A percentile compares a stretch with the other conserved stretches of the same genome.
These are phyloP conservation scores for Aureobasidium sp. DNA, from an alignment of 2,329 filamentous ascomycete genomes.

Conservation along the genomic window DNA sequence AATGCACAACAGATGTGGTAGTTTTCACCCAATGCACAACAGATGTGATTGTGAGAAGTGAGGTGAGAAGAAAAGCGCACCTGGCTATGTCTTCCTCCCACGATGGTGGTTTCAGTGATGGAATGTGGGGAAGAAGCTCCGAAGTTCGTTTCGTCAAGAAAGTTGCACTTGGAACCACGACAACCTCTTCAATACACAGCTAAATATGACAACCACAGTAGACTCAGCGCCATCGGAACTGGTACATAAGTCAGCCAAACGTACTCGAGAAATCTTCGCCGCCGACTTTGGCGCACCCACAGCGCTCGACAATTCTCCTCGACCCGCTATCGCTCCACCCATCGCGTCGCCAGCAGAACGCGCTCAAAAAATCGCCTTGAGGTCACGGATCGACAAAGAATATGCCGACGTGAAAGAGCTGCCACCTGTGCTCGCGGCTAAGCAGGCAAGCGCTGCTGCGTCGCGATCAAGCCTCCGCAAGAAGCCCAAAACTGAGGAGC, in stretches of 20 bases:
- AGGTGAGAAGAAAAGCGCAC: background rate
- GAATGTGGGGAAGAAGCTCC: slow-evolving; percentile 11
- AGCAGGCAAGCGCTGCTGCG: slow-evolving; percentile 58
- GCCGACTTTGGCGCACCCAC: slow-evolving; percentile 43
- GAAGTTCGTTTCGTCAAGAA: slow-evolving; percentile 5
- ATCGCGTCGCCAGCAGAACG: slow-evolving; percentile 38
- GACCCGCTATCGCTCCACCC: slow-evolving; percentile 38
- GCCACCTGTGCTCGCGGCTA: slow-evolving; percentile 69
- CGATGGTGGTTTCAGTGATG: background rate
- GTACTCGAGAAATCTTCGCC: slow-evolving; percentile 48
- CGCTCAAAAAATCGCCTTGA: slow-evolving; percentile 43
- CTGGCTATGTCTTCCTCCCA: background rate
- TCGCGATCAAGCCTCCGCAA: slow-evolving; percentile 56
- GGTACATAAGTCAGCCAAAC: slow-evolving; percentile 44
- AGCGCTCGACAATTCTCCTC: slow-evolving; percentile 36
- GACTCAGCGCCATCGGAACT: slow-evolving; percentile 21
- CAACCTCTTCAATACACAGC: background rate
- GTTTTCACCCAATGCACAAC: background rate
- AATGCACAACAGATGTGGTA: background rate
- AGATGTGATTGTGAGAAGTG: background rate
- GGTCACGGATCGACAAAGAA: slow-evolving; percentile 60
- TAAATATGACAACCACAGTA: slow-evolving; percentile 8
- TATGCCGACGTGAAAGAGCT: slow-evolving; percentile 73
- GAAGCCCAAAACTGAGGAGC: slow-evolving; percentile 50
- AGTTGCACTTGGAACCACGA: background rate